phyloP scores from a whole-genome alignment of 176 grass and related monocot species.

The Otatea glauca region DNA sequence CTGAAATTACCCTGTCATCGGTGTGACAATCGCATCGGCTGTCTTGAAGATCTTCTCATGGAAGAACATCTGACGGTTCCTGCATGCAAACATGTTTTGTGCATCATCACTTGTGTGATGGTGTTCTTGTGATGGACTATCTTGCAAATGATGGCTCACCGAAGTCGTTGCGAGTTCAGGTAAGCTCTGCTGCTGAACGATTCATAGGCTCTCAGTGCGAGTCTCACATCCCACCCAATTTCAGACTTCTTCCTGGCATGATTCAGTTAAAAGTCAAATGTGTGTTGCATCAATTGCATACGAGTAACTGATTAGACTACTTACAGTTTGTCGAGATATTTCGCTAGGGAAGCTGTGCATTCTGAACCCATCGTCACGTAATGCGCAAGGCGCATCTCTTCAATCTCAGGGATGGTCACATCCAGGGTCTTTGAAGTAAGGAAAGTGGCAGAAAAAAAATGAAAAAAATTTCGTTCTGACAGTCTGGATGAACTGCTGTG shows the following conservation, averaged over 20 bases:
- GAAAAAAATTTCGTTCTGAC: not conserved
- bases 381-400: constrained; percentile 90
- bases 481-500: not conserved
- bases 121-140: not conserved
- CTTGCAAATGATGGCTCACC: constrained; percentile 39
- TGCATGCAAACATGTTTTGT: not conserved
- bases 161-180: constrained; percentile 78
- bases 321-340: constrained; percentile 67
- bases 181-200: constrained; percentile 83
- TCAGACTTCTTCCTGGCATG: constrained; percentile 52
- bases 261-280: not conserved
- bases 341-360: constrained; percentile 75
- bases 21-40: constrained; percentile 81
- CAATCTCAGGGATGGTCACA: constrained; percentile 78
- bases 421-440: constrained; percentile 57
- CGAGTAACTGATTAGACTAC: not conserved
- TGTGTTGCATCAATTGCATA: not conserved
- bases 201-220: constrained; percentile 67
- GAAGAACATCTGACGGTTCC: constrained; percentile 83
- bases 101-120: not conserved
- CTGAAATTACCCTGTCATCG: constrained; percentile 68
- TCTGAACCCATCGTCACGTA: constrained; percentile 90
- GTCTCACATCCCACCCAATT: constrained; percentile 83
- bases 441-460: not conserved
- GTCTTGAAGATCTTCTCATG: constrained; percentile 73